Conservation (phyloP, 2,329 filamentous ascomycete genomes). For the Colletotrichum tanaceti region DNA sequence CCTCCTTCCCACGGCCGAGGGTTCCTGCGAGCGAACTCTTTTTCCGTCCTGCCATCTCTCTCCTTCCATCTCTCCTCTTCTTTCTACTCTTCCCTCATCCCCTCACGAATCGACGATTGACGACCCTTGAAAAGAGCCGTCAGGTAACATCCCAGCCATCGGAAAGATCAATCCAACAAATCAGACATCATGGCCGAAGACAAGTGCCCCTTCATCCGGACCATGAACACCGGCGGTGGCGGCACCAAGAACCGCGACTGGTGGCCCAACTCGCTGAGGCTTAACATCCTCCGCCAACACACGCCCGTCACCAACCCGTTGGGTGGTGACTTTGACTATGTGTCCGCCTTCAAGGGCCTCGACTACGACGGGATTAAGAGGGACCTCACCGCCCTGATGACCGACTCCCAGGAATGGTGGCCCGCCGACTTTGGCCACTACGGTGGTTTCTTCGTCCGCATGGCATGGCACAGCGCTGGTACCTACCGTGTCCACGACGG, state of each 20-base stretch:
- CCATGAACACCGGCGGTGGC: conserved; percentile 63
- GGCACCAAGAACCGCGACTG: conserved; percentile 77
- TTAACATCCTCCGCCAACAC: conserved; percentile 81
- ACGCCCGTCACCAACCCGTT: conserved; percentile 71
- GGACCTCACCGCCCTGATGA: conserved; percentile 77
- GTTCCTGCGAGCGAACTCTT: neutral
- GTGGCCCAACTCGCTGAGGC: conserved; percentile 77
- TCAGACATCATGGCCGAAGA: conserved; percentile 32
- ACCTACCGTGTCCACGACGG: conserved; percentile 82
- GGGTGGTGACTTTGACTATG: conserved; percentile 76
- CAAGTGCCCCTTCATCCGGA: conserved; percentile 36
- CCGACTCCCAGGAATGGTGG: conserved; percentile 84
- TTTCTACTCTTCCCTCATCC: neutral
- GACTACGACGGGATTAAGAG: conserved; percentile 79
- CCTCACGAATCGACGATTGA: conserved; percentile 18
- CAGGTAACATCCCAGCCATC: neutral
- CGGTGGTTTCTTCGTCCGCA: conserved; percentile 80
- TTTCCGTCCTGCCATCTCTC: neutral
- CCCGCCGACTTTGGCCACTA: conserved; percentile 85
- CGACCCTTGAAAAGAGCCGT: neutral
- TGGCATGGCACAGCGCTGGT: conserved; percentile 84
- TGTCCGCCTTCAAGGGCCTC: conserved; percentile 76
- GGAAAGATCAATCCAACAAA: neutral
- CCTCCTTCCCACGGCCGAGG: conserved; percentile 11
- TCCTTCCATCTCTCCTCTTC: neutral